Conservation (phyloP, 345 rosid genomes). For the Eucalyptus curtisii region DNA sequence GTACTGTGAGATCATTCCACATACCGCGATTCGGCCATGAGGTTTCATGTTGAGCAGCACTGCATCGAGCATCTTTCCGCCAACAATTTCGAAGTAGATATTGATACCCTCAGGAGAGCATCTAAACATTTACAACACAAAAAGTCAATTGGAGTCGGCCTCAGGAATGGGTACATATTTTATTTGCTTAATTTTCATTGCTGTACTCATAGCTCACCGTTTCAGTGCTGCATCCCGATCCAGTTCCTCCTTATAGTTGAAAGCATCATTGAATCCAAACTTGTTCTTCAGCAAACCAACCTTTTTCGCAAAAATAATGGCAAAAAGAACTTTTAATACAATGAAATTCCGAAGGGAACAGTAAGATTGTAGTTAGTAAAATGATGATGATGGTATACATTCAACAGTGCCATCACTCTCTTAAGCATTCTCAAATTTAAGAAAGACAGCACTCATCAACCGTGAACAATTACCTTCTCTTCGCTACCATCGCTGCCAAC, state of each 20-base stretch:
- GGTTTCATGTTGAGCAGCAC: slow-evolving; percentile 13
- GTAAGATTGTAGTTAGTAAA: no score
- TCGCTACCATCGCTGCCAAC: slow-evolving; percentile 44
- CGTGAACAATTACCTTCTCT: slow-evolving; percentile 12
- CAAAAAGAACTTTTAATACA: background rate
- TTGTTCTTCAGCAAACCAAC: slow-evolving; percentile 49
- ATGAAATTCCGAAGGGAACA: background rate
- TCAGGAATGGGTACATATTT: background rate
- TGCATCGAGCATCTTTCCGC: slow-evolving; percentile 16
- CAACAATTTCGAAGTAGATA: slow-evolving; percentile 19
- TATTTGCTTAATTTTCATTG: background rate
- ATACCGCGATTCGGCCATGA: background rate
- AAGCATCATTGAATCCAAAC: slow-evolving; percentile 66
- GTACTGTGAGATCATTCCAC: slow-evolving; percentile 24
- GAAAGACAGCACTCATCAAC: background rate
- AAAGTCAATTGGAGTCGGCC: background rate
- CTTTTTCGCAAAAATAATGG: background rate
- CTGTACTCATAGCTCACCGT: slow-evolving; percentile 14
- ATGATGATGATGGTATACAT: background rate
- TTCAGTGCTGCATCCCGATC: slow-evolving; percentile 41
- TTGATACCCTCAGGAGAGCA: slow-evolving; percentile 15
- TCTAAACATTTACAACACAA: background rate
- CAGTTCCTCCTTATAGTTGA: slow-evolving; percentile 63
- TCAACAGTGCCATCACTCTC: background rate
- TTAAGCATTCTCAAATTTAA: background rate